Base-by-base conservation (phyloP, 257 asterid genomes). In the Nicotiana paniculata region DNA sequence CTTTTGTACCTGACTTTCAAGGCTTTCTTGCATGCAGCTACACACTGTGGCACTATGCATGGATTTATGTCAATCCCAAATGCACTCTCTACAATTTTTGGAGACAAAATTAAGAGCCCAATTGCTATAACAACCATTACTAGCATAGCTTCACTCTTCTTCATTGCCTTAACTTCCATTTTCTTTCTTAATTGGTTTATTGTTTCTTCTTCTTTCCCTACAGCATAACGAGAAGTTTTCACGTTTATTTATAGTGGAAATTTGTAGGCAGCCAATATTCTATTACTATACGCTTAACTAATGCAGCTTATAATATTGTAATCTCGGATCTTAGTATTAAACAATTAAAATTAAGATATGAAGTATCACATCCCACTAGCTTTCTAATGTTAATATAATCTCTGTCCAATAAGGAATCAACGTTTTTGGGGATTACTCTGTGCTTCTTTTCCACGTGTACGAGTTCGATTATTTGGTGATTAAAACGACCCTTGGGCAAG, bases 11-110 rank as follows among this genome's bases (percentile, higher is more conserved):
- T 87, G 0, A 35, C 86, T 69, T 58, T 77, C 88, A 89, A 77
- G 48, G 84, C 81, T 55, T 79, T 91, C 80, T 85, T 89, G 75
- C 95, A 91, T 32, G 90, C 92, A 77, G 85, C 88, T 32, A 84
- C 69, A 77, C 95, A 91, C 28, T 63, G 86, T 1, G 89, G 86
- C 10, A 85, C 79, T 18, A 90, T 91, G 83, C 95, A 90, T 67
- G 93, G 93, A 85, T 87, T 82, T 1, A 90, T 63, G 17, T 86
- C 75, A 11, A 91, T 86, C 21, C 95, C 93, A 54, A 90, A 59
- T 46, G 90, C 92, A 85, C 92, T 10, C 84, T 91, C 90, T 88
- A 86, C 90, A 30, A 67, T 69, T 51, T 48, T 39, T 81, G 91
- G 90, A 37, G 30, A 83, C 82, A 77, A 39, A 75, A 82, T 65